Evolutionary conservation across 345 rosid species (phyloP), one percentile per base, ranked within the genome.

Genomic region (rapeseed (Brassica napus)): DNA sequence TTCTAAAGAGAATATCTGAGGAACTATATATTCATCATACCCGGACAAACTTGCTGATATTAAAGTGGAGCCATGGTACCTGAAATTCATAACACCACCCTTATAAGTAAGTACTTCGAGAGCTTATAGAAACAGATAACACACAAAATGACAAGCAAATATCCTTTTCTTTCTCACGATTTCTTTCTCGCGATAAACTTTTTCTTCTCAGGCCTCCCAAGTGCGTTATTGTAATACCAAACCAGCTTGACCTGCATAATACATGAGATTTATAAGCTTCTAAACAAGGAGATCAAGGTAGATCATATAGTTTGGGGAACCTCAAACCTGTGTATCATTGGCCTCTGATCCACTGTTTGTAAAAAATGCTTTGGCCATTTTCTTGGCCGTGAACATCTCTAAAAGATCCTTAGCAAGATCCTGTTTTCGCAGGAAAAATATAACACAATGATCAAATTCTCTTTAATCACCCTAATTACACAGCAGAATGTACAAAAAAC

Each of bases 291-390:
- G 16, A 32, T 12, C 18, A 59, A 30, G 9, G 21, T 31, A 5
- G 6, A 0, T 0, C 6, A 3, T 21, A 73, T 37, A 57, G 69
- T 61, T 67, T 60, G 58, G 32, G 28, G 73, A 65, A 95, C 97
- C 57, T 91, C 32, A 75, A 62, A 95, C 97, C 97, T 93, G 99
- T 5, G 98, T 89, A 77, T 95, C 99, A 44, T 91, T 95, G 82
- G 99, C 99, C 69, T 95, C 98, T 68, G 99, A 95, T 82, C 99
- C 98, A 83, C 98, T 87, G 67, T 90, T 95, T 30, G 97, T 89
- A 84, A 93, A 95, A 84, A 95, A 95, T 1, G 79, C 97, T 84
- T 91, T 91, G 21, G 89, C 91, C 98, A 95, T 95, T 80, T 90
- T 93, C 0, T 68, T 84, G 60, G 94, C 96, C 4, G 97, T 93